Conservation (phyloP, 345 rosid species). For the Erysimum cheiranthoides region DNA sequence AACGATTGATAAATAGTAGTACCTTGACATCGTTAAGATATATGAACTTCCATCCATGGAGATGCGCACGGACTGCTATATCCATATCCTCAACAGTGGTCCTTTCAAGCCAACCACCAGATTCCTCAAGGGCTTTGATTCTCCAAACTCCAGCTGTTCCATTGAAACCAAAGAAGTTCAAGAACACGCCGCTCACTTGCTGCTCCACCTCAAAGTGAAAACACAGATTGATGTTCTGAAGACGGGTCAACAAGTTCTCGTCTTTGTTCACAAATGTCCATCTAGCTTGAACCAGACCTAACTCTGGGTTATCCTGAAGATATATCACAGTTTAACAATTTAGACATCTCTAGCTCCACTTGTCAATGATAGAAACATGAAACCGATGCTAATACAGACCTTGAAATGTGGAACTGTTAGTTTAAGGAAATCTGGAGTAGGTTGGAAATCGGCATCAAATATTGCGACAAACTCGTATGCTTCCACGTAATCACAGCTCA, state of each 20-base stretch:
- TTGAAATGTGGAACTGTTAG: conserved; percentile 81
- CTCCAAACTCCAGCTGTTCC: conserved; percentile 96
- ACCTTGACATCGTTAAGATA: conserved; percentile 87
- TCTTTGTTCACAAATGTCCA: conserved; percentile 89
- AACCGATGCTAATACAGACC: conserved; percentile 46
- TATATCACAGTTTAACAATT: neutral
- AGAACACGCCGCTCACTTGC: conserved; percentile 76
- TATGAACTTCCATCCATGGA: conserved; percentile 86
- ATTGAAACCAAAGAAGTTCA: conserved; percentile 90
- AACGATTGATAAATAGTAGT: conserved; percentile 1
- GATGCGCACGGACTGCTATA: conserved; percentile 89
- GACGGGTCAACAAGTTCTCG: conserved; percentile 85
- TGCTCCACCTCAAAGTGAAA: conserved; percentile 90
- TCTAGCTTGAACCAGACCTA: conserved; percentile 82
- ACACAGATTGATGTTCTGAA: conserved; percentile 80
- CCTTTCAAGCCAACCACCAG: conserved; percentile 94
- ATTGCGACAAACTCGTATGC: conserved; percentile 85
- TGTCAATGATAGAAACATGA: neutral
- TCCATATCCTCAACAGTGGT: conserved; percentile 93
- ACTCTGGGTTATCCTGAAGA: conserved; percentile 66
- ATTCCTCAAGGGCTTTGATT: conserved; percentile 83
- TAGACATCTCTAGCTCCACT: neutral
- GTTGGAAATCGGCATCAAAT: conserved; percentile 89
- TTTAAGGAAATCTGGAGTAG: conserved; percentile 72
- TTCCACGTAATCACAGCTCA: conserved; percentile 76